Conservation (phyloP, 306 rosid genomes). For the Crataegus laevigata region DNA sequence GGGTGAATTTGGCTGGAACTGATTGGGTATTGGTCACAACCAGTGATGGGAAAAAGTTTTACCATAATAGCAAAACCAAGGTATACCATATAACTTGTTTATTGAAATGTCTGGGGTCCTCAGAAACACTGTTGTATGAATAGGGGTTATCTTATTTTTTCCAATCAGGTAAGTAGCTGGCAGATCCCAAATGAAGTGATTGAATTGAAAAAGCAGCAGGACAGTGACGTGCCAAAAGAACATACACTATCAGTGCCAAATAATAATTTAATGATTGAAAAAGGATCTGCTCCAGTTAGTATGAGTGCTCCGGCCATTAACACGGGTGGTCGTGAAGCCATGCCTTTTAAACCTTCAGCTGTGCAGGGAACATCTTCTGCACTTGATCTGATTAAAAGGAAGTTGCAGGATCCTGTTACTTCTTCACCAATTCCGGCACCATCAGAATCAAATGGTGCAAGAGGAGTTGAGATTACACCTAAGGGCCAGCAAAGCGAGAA, state of each 20-base stretch:
- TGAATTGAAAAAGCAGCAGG: conserved; percentile 76
- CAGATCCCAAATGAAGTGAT: conserved; percentile 93
- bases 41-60: conserved; percentile 82
- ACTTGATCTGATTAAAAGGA: conserved; percentile 84
- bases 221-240: conserved; percentile 55
- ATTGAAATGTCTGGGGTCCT: background rate
- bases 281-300: conserved; percentile 56
- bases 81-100: conserved; percentile 26
- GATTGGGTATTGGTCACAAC: conserved; percentile 87
- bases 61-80: conserved; percentile 83
- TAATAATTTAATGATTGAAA: conserved; percentile 53
- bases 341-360: conserved; percentile 47
- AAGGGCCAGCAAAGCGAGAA: conserved; percentile 64
- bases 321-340: conserved; percentile 92
- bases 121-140: background rate
- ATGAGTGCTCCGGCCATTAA: conserved; percentile 83
- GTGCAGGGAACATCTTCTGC: conserved; percentile 72
- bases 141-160: conserved; percentile 11
- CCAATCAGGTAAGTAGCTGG: conserved; percentile 86
- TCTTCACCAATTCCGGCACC: conserved; percentile 56
- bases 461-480: conserved; percentile 46
- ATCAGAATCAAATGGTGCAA: conserved; percentile 70
- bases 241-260: conserved; percentile 42
- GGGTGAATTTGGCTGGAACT: conserved; percentile 75
- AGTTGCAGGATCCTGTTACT: conserved; percentile 83